Base-by-base conservation (phyloP, 106 monocot genomes). In the Acanthochlamys bracteata region DNA sequence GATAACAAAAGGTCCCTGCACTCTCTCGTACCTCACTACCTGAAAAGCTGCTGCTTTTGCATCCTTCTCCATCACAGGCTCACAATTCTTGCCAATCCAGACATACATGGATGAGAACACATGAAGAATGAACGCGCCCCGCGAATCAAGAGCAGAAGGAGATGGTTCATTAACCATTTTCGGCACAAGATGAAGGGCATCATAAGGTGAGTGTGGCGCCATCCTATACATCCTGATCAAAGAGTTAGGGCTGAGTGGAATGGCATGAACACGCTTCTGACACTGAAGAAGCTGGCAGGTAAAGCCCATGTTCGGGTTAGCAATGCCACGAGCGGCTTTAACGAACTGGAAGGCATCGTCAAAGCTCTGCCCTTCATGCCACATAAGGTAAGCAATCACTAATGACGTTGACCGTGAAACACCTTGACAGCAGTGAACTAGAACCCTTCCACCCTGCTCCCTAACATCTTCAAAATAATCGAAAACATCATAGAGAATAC, bases 401-500 rank as follows among this genome's bases (percentile, higher is more conserved):
- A 96, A 67, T 8, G 95, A 90, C 9, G 87, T 96, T 4, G 90
- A 90, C 51, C 95, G 58, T 7, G 95, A 96, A 10, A 96, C 90
- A 11, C 95, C 95, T 41, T 96, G 95, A 62, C 87, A 90, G 58
- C 95, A 96, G 66, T 96, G 95, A 14, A 96, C 95, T 8, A 96
- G 70, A 13, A 96, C 95, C 43, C 84, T 68, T 13, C 90, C 95
- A 0, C 71, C 76, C 56, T 80, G 78, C 64, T 80, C 84, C 53
- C 95, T 69, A 9, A 96, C 95, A 64, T 96, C 95, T 80, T 96
- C 95, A 68, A 96, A 96, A 67, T 96, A 96, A 70, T 96, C 95
- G 54, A 96, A 96, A 15, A 96, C 95, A 61, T 96, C 95, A 51
- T 96, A 96, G 54, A 96, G 57, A 22, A 96, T 90, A 45, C 87